Evolutionary conservation across 2,329 filamentous ascomycete genomes (phyloP).

Genomic region (Aphanocladium album): DNA sequence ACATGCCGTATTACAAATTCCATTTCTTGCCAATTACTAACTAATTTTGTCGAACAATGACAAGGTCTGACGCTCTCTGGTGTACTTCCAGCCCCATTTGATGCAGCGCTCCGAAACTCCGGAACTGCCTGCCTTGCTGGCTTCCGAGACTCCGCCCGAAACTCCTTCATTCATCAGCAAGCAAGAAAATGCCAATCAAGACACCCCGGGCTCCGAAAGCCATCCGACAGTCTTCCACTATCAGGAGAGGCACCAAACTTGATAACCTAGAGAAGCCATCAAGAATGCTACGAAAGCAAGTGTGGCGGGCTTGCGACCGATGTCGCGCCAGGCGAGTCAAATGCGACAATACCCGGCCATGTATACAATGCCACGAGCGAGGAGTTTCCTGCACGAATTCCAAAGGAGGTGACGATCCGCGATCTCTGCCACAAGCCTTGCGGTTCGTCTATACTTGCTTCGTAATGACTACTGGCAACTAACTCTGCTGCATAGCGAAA

Average conservation of each 20-base stretch:
- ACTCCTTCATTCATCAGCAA: constrained; percentile 10
- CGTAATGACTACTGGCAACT: neutral
- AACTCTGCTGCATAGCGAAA: neutral
- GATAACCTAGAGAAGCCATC: neutral
- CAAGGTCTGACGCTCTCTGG: no score
- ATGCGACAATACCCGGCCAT: constrained; percentile 33
- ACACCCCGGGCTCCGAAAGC: no score
- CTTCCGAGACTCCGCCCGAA: constrained; percentile 12
- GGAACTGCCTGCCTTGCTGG: no score
- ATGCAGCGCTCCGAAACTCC: no score
- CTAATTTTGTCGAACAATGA: no score
- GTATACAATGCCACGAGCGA: constrained; percentile 29
- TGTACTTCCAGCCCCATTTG: no score
- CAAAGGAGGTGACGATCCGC: constrained; percentile 24
- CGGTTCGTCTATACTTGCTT: constrained; percentile 11
- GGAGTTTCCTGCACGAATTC: constrained; percentile 26
- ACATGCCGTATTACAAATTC: no score
- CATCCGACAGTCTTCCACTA: no score
- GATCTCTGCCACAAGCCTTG: constrained; percentile 21
- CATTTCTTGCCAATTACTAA: no score
- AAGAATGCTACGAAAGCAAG: constrained; percentile 18
- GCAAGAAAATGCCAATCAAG: neutral
- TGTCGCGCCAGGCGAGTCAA: constrained; percentile 34
- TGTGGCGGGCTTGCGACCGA: constrained; percentile 30
- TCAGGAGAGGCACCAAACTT: no score